phyloP scores from a whole-genome alignment of 2,329 filamentous ascomycete species.

The Iodosphaeria phyllophila region DNA sequence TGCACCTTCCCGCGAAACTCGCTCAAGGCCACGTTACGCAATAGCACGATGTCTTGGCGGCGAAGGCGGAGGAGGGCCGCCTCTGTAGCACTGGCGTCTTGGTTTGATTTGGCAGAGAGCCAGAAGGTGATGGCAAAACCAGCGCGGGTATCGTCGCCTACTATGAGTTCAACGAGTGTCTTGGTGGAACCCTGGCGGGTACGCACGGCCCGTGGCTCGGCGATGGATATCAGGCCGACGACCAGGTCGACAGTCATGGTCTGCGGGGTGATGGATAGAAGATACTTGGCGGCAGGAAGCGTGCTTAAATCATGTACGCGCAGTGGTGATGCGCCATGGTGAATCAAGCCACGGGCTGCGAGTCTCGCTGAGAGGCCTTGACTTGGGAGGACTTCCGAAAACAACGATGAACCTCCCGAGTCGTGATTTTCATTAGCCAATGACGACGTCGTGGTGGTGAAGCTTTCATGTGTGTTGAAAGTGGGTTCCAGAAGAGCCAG shows the following conservation, averaged over 20 bases:
- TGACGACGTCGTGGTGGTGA: conserved; percentile 8
- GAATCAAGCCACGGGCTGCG: too few species aligned
- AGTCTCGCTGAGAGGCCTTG: too few species aligned
- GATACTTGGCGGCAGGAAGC: conserved; percentile 47
- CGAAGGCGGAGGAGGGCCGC: conserved; percentile 26
- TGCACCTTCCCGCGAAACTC: conserved; percentile 64
- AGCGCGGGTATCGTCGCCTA: conserved; percentile 70
- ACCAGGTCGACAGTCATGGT: conserved; percentile 70
- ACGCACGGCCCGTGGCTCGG: conserved; percentile 45
- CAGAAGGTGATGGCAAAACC: conserved; percentile 76
- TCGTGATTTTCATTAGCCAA: conserved; percentile 5
- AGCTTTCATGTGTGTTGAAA: conserved; percentile 16
- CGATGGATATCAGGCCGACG: conserved; percentile 58
- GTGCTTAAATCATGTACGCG: conserved; percentile 45
- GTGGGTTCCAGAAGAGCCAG: conserved; percentile 14
- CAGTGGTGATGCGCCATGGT: too few species aligned
- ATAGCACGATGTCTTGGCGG: conserved; percentile 57
- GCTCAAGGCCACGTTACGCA: conserved; percentile 63
- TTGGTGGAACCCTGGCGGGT: conserved; percentile 44
- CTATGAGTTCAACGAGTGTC: conserved; percentile 55
- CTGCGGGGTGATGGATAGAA: conserved; percentile 53
- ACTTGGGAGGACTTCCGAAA: conserved; percentile 13
- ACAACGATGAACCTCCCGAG: too few species aligned
- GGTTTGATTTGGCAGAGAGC: conserved; percentile 27
- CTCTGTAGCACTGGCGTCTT: conserved; percentile 12